Base-by-base conservation (phyloP, 1,284 basidiomycete genomes). In the Papiliotrema fonsecae region DNA sequence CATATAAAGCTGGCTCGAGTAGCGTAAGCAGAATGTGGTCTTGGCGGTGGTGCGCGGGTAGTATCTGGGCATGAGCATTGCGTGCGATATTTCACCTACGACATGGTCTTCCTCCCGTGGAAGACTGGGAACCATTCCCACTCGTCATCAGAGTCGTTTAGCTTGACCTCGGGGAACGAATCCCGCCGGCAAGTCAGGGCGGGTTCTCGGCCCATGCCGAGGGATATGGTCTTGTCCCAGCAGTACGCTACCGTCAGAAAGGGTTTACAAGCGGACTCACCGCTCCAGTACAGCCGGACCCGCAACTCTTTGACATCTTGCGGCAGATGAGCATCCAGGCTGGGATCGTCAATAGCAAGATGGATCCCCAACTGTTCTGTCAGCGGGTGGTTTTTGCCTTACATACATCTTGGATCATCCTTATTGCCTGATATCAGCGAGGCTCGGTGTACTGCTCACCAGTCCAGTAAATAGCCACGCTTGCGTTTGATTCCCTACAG, bases 391-490 rank as follows among this genome's bases (percentile, higher is more conserved):
- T 21, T 18, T 4, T 3, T 4, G 14, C 31, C 9, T 7, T 10
- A 18, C 30, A 13, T 32, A 44, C 44, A 25, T 60, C 57, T 28
- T 60, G 57, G 39, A 60, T 57, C 55, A 57, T 57, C 25, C 57
- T 39, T 25, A 60, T 53, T 2, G 38, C 45, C 50, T 51, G 22
- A 16, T 3, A 28, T 42, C 44, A 46, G 45, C 16, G n/a, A 7
- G 19, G 10, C 19, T 37, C 18, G 25, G 27, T n/a, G 5, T 6
- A 14, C 32, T n/a, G 24, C 41, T 52, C 34, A 49, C 57, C 50
- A 59, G 49, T 9, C 57, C 57, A 0, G 57, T 56, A 16, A 59
- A 56, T 36, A 59, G 47, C 57, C 57, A 59, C 26, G 57, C 54
- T 42, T 56, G 54, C 11, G 52, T 59, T 18, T 51, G 50, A 32